phyloP scores from a whole-genome alignment of 805 yeast genomes.

The Candida succiphila region DNA sequence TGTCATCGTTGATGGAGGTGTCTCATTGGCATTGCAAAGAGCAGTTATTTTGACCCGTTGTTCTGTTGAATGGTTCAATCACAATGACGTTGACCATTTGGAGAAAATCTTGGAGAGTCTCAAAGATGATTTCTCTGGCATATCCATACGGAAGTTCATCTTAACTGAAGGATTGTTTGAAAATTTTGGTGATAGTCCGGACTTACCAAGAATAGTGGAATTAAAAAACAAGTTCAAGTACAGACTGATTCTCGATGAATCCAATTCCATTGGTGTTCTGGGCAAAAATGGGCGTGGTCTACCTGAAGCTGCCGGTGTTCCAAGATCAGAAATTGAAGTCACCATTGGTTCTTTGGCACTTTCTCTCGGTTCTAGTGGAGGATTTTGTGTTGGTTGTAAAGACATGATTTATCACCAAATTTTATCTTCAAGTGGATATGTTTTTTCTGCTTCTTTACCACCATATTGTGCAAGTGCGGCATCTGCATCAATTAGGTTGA shows the following conservation, averaged over 20 bases:
- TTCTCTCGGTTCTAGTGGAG: conserved; percentile 81
- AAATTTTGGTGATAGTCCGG: conserved; percentile 70
- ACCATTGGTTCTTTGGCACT: conserved; percentile 82
- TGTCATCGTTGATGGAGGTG: conserved; percentile 77
- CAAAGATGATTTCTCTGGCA: conserved; percentile 53
- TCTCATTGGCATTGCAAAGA: conserved; percentile 71
- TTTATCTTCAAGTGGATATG: conserved; percentile 81
- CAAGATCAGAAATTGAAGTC: conserved; percentile 68
- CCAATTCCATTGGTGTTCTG: conserved; percentile 75
- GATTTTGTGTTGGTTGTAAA: conserved; percentile 79
- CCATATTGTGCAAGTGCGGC: conserved; percentile 74
- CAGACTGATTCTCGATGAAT: conserved; percentile 81
- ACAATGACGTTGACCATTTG: conserved; percentile 79
- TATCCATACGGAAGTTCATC: conserved; percentile 82
- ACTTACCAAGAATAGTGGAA: conserved; percentile 56
- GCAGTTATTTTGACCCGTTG: conserved; percentile 84
- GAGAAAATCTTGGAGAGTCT: conserved; percentile 57
- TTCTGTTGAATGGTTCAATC: conserved; percentile 73
- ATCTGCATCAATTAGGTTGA: conserved; percentile 34
- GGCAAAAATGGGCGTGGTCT: conserved; percentile 84
- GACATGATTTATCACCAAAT: conserved; percentile 90
- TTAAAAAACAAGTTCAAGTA: conserved; percentile 77
- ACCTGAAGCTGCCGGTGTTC: conserved; percentile 60
- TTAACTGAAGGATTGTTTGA: conserved; percentile 87
- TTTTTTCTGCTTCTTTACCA: conserved; percentile 90